Evolutionary conservation across 2,329 filamentous ascomycete genomes (phyloP).

Genomic region (Epichloe coenophiala): DNA sequence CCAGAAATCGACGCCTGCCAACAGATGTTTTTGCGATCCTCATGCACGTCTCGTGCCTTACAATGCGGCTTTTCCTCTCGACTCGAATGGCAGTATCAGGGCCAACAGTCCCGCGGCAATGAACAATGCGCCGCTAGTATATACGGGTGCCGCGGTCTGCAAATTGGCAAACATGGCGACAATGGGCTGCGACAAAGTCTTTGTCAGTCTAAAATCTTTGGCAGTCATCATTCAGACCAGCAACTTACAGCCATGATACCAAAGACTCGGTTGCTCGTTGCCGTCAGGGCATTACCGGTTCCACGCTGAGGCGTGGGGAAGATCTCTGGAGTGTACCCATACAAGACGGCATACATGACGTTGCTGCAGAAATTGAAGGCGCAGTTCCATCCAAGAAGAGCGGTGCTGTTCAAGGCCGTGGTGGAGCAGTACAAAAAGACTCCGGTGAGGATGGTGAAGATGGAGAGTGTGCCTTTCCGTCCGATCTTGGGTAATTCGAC

Average conservation of each 20-base stretch:
- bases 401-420: slow-evolving; percentile 49
- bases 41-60: slow-evolving; percentile 16
- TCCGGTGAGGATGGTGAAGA: slow-evolving; percentile 54
- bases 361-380: slow-evolving; percentile 64
- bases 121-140: slow-evolving; percentile 63
- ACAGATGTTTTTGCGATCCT: not conserved
- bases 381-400: slow-evolving; percentile 65
- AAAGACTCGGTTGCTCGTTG: slow-evolving; percentile 61
- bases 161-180: slow-evolving; percentile 67
- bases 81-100: slow-evolving; percentile 57
- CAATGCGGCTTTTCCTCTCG: slow-evolving; percentile 56
- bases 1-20: not conserved
- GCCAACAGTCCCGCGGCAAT: slow-evolving; percentile 55
- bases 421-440: slow-evolving; percentile 60
- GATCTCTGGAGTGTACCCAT: slow-evolving; percentile 65
- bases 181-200: slow-evolving; percentile 35
- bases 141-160: slow-evolving; percentile 57
- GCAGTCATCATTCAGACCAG: not conserved
- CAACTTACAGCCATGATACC: slow-evolving; percentile 59
- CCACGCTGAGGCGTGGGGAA: slow-evolving; percentile 67
- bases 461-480: slow-evolving; percentile 55
- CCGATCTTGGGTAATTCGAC: slow-evolving; percentile 60
- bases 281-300: slow-evolving; percentile 65
- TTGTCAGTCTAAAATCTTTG: not conserved
- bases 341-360: slow-evolving; percentile 68